A percentile compares a stretch with the other conserved stretches of the same genome.
These are phyloP conservation scores for Termitomyces sp. DNA, from an alignment of 1,284 basidiomycete genomes.

Conservation along the genomic window DNA sequence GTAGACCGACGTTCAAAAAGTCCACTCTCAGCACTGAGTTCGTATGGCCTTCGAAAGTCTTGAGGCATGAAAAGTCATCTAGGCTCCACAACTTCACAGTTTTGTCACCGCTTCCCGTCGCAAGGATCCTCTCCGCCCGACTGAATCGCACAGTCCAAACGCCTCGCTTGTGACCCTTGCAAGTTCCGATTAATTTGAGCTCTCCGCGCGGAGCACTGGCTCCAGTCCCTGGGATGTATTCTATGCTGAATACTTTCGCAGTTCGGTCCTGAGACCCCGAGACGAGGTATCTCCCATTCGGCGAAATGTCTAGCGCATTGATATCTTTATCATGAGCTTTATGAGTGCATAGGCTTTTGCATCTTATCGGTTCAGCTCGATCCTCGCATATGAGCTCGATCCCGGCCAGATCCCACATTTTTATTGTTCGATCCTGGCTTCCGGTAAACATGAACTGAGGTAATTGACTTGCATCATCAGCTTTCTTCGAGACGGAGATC, in stretches of 20 bases:
- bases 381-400: constrained; percentile 32
- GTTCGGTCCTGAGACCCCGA: constrained; percentile 97
- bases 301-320: constrained; percentile 91
- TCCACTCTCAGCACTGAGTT: constrained; percentile 94
- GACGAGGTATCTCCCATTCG: constrained; percentile 84
- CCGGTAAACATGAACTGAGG: constrained; percentile 84
- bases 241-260: constrained; percentile 85
- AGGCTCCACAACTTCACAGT: constrained; percentile 92
- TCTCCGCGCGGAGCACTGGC: constrained; percentile 52
- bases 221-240: constrained; percentile 43
- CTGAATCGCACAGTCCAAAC: constrained; percentile 95
- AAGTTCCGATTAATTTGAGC: constrained; percentile 78
- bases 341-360: constrained; percentile 81
- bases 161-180: constrained; percentile 94
- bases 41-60: constrained; percentile 96
- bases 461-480: constrained; percentile 21
- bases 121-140: constrained; percentile 77
- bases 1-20: constrained; percentile 81
- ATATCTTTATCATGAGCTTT: constrained; percentile 99
- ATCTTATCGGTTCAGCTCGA: constrained; percentile 38
- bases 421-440: constrained; percentile 95
- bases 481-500: constrained; percentile 63
- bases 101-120: constrained; percentile 93
- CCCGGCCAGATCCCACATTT: constrained; percentile 89
- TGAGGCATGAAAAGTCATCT: constrained; percentile 86